phyloP scores from a whole-genome alignment of 176 grass and related monocot genomes.

The Coix lacrymajobi region DNA sequence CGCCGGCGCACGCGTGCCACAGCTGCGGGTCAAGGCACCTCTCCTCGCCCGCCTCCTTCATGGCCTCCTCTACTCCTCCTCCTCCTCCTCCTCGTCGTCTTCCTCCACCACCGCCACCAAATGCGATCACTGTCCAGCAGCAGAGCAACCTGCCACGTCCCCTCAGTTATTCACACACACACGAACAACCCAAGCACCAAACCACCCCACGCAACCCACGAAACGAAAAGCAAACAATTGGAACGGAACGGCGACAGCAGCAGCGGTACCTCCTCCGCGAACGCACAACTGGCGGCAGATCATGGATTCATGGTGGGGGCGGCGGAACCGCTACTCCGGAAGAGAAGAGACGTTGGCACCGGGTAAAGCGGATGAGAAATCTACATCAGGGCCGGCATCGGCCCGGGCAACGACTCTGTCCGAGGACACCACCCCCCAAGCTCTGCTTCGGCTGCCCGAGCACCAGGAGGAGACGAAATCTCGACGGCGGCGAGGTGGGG shows the following conservation, averaged over 20 bases:
- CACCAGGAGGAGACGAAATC: neutral
- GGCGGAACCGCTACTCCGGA: neutral
- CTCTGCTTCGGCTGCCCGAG: neutral
- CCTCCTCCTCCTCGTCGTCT: neutral
- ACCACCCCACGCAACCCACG: conserved; percentile 20
- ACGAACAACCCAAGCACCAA: neutral
- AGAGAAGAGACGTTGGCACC: neutral
- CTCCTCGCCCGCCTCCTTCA: conserved; percentile 28
- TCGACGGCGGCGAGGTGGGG: conserved; percentile 1
- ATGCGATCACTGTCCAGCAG: conserved; percentile 32
- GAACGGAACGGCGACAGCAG: neutral
- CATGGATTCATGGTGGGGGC: neutral
- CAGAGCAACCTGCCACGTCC: conserved; percentile 17
- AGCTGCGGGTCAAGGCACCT: conserved; percentile 79
- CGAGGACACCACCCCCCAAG: neutral
- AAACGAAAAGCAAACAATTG: neutral
- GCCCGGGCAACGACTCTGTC: neutral
- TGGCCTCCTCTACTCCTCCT: neutral
- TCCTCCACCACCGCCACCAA: neutral
- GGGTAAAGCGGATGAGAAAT: neutral
- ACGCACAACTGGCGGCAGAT: conserved; percentile 27
- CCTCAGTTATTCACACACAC: neutral
- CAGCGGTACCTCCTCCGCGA: neutral
- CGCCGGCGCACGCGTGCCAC: conserved; percentile 89
- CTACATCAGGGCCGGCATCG: conserved; percentile 36